A percentile compares a stretch with the other conserved stretches of the same genome.
Conservation (phyloP, 805 yeast species). For the Kuraishia capsulata region DNA sequence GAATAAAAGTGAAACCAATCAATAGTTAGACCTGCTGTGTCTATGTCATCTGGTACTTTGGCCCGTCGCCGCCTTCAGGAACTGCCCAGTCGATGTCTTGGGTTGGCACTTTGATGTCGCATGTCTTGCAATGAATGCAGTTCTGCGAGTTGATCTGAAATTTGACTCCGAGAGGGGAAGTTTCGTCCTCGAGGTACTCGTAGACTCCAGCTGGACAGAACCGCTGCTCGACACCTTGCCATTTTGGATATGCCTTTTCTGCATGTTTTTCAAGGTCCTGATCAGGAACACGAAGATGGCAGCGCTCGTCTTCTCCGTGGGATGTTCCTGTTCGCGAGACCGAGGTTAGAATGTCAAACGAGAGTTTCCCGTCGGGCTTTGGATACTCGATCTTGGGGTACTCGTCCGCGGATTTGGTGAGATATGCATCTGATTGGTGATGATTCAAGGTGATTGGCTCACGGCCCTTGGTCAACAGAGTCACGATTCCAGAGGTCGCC, state of each 20-base stretch:
- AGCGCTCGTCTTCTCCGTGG: constrained; percentile 90
- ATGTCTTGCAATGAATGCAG: constrained; percentile 97
- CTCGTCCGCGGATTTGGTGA: constrained; percentile 60
- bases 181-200: constrained; percentile 71
- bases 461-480: constrained; percentile 67
- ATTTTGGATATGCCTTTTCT: constrained; percentile 58
- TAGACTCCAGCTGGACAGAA: constrained; percentile 99
- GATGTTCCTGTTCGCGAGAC: constrained; percentile 94
- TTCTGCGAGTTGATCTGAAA: constrained; percentile 95
- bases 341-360: constrained; percentile 90
- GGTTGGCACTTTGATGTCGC: constrained; percentile 93
- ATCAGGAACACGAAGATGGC: constrained; percentile 67
- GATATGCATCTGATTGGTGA: constrained; percentile 56
- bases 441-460: constrained; percentile 85
- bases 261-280: constrained; percentile 65
- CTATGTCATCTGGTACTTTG: constrained; percentile 78
- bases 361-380: constrained; percentile 88
- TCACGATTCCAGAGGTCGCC: constrained; percentile 73
- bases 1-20: too few relatives aligned
- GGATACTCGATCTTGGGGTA: constrained; percentile 77
- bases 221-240: constrained; percentile 79
- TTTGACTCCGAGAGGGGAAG: constrained; percentile 51
- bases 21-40: too few relatives aligned
- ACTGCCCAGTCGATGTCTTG: constrained; percentile 94
- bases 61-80: constrained; percentile 99